Evolutionary conservation across 495 filamentous ascomycete genomes (phyloP), one percentile per base, ranked within the genome.

Genomic region (Aspergillus nidulans): DNA sequence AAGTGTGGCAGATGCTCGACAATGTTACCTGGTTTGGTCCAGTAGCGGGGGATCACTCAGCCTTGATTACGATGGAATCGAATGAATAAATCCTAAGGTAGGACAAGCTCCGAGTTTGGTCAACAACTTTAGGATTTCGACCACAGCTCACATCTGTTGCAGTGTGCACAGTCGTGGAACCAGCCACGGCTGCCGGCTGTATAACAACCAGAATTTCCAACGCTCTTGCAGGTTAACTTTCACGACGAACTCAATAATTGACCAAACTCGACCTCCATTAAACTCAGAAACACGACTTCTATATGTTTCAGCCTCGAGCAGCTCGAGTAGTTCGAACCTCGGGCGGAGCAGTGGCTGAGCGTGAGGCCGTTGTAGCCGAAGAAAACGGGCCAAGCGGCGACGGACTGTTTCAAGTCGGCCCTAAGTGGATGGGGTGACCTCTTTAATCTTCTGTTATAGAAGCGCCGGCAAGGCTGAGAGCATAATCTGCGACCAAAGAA

Each of bases 1-100:
- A 16, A 6, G 15, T 52, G 6, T 58, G 56, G 56, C 32, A 49
- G 18, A 53, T 58, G 42, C 42, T 58, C 3, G 49, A 57, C 15
- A 42, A 21, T 16, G 30, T 52, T 43, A 30, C 50, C 24, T 52
- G 36, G 50, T 42, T 52, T 19, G 50, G 39, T 6, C 49, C 36
- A 32, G 45, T n/a, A 10, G 10, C 19, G 45, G 45, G 26, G n/a
- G 25, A 30, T 25, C 10, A 30, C 13, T 13, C 25, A 24, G 25
- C 24, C 30, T 47, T 47, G 30, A 34, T 34, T 12, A 34, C 30
- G 8, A 34, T 2, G 26, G 26, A 4, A 7, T 34, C 30, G 9
- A 12, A 34, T 12, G 4, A 2, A 34, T 10, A 34, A 12, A 34
- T 10, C 30, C 30, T 34, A 10, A 34, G 6, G 30, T 34, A 12